These are phyloP conservation scores for Cercospora sp. DNA, from an alignment of 2,329 filamentous ascomycete genomes.

Conservation along the genomic window DNA sequence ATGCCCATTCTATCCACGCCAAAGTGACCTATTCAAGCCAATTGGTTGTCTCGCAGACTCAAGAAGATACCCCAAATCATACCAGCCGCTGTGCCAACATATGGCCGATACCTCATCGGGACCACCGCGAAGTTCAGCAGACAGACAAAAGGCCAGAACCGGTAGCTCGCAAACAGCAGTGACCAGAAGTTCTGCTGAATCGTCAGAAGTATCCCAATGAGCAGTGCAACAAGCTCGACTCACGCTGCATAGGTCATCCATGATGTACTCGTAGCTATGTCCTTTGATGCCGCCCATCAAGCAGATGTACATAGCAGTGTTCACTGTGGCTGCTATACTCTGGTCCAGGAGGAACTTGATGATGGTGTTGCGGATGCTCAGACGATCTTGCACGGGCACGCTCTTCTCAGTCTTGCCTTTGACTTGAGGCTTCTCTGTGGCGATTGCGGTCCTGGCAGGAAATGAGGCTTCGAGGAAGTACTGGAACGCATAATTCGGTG, in stretches of 20 bases:
- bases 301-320: constrained; percentile 2
- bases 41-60: neutral
- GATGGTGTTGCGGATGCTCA: constrained; percentile 1
- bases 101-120: neutral
- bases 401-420: neutral
- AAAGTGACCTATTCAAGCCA: neutral
- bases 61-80: constrained; percentile 4
- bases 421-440: neutral
- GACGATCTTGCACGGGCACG: neutral
- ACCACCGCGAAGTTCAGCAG: constrained; percentile 3
- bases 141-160: constrained; percentile 5
- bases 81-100: neutral
- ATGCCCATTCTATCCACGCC: neutral
- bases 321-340: neutral
- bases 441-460: neutral
- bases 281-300: constrained; percentile 2
- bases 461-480: neutral
- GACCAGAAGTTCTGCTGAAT: neutral
- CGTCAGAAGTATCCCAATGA: too few relatives aligned
- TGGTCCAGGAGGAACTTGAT: constrained; percentile 7
- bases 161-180: neutral
- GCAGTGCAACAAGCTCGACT: neutral
- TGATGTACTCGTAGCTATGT: neutral
- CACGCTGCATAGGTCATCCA: neutral
- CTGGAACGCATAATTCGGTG: neutral